Base-by-base conservation (phyloP, 2,329 filamentous ascomycete genomes). In the Cyphellophora europaea region DNA sequence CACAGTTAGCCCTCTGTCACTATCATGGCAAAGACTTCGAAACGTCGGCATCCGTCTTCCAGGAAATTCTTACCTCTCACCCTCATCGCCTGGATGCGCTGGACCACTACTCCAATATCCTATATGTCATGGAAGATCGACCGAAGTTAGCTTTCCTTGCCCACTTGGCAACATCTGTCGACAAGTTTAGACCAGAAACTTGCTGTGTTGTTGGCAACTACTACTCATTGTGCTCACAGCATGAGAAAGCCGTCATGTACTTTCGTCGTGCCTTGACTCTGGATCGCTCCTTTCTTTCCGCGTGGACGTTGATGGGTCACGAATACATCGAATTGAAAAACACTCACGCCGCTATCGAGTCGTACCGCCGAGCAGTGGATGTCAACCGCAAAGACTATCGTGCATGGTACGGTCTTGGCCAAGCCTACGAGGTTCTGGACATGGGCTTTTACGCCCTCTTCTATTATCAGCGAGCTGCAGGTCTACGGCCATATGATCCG, bases 271-370 rank as follows among this genome's bases (percentile, higher is more conserved):
- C 91, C 0, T 63, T 98, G 13, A 93, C 86, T 0, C 69, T 98
- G 0, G 91, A 98, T 54, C 79, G 89, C 6, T 81, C 79, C 16
- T 98, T 91, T 55, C 71, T 95, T 11, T 93, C 87, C 0, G 91
- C 91, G 2, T 98, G 91, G 91, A 98, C 91, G 0, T 69, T 98
- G 1, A 96, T 98, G 89, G 91, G 91, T 1, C 91, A 98, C 58
- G 91, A 98, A 57, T 98, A 95, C 50, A 87, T 96, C 35, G 91
- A 98, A 59, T 78, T 98, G 61, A 98, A 96, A 54, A 98, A 98
- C 55, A 96, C 89, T 0, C 91, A 98, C 53, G 89, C 91, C 0
- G 91, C 91, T 6, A 96, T 98, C 42, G 91, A 98, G 57, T 93
- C 86, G 1, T 98, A 98, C 54, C 78, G 91, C 2, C 80, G 91